These are phyloP conservation scores for Malassezia vespertilionis DNA, from an alignment of 1,284 basidiomycete species.

Conservation along the genomic window DNA sequence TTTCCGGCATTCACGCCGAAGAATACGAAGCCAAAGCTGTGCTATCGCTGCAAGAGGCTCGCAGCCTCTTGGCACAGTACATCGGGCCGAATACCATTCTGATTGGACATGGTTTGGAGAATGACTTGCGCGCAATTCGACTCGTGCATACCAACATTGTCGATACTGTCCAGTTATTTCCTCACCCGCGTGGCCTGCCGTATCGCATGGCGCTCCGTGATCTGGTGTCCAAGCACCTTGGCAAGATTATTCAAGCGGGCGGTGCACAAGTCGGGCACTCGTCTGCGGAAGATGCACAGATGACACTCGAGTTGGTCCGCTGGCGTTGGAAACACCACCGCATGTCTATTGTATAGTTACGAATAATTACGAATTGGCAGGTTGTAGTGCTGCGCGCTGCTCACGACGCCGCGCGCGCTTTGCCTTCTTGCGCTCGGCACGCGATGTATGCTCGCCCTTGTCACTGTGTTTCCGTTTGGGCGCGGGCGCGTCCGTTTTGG, in stretches of 20 bases:
- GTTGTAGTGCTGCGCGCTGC: conserved; percentile 2
- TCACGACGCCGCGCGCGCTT: conserved; percentile 10
- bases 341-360: too few relatives aligned
- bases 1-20: conserved; percentile 35
- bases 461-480: conserved; percentile 1
- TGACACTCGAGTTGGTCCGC: conserved; percentile 32
- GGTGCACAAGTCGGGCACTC: conserved; percentile 31
- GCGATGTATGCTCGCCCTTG: background rate
- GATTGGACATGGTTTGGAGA: conserved; percentile 42
- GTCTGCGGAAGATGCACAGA: conserved; percentile 35
- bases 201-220: conserved; percentile 36
- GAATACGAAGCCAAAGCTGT: conserved; percentile 25
- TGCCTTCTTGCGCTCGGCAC: conserved; percentile 14
- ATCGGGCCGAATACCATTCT: conserved; percentile 33
- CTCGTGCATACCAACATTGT: conserved; percentile 33
- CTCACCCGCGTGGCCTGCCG: conserved; percentile 36
- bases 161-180: conserved; percentile 38
- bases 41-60: conserved; percentile 22
- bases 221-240: conserved; percentile 28
- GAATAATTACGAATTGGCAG: background rate
- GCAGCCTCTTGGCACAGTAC: conserved; percentile 26
- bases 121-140: conserved; percentile 37
- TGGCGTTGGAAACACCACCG: conserved; percentile 17
- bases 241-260: conserved; percentile 36
- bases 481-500: too few relatives aligned